Conservation (phyloP, 768 basidiomycete species). For the Lactarius sanguifluus region DNA sequence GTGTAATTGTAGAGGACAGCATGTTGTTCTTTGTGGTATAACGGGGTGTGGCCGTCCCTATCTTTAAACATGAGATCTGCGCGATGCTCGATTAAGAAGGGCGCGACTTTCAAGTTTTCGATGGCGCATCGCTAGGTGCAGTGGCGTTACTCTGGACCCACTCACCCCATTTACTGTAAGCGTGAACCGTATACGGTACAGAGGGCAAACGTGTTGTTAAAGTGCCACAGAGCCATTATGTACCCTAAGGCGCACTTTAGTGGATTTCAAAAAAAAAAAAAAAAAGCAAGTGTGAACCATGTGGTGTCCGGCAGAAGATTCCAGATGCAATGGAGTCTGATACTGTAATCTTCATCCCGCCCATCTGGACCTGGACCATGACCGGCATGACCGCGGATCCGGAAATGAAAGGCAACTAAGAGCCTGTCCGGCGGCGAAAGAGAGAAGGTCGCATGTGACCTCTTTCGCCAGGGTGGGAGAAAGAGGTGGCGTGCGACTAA, state of each 20-base stretch:
- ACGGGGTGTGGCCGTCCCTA: not conserved
- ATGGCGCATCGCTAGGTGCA: not conserved
- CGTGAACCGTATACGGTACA: no score
- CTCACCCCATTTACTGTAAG: not conserved
- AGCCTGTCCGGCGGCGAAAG: no score
- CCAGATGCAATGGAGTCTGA: not conserved
- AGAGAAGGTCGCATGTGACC: no score
- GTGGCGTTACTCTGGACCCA: not conserved
- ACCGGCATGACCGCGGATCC: no score
- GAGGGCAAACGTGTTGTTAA: no score
- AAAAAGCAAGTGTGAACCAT: not conserved
- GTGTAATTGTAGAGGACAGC: no score
- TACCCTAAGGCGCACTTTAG: no score
- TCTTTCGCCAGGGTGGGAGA: no score
- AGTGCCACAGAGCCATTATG: no score
- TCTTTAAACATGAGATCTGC: not conserved
- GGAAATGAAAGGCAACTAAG: no score
- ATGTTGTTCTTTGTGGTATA: not conserved
- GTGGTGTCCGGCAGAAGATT: not conserved
- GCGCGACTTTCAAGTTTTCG: not conserved
- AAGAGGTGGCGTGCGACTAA: no score
- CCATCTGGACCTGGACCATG: no score
- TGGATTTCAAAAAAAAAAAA: not conserved
- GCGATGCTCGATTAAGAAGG: not conserved
- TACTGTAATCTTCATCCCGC: not conserved